Evolutionary conservation across 73 alveolate genomes (phyloP).

Genomic region (Paramecium tetraurelia): DNA sequence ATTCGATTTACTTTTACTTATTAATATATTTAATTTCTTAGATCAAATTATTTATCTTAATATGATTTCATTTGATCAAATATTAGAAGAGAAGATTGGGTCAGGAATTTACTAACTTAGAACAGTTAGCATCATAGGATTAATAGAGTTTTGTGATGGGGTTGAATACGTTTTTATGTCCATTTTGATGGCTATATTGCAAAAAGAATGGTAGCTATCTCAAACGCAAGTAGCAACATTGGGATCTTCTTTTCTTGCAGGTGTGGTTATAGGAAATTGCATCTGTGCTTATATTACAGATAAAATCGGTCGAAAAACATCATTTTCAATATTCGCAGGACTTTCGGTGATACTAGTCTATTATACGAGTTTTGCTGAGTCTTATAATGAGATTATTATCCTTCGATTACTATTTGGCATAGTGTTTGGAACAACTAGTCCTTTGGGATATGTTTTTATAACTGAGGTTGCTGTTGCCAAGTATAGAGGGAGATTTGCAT

Average conservation of each 20-base stretch:
- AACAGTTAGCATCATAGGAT: background rate
- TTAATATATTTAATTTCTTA: background rate
- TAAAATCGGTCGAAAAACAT: background rate
- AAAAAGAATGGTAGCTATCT: background rate
- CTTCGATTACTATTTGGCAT: background rate
- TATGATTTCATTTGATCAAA: background rate
- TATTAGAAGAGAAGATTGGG: background rate
- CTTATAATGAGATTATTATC: background rate
- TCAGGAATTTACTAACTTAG: background rate
- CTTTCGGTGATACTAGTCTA: background rate
- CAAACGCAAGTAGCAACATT: slow-evolving; percentile 1
- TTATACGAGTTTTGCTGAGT: background rate
- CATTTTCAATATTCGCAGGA: background rate
- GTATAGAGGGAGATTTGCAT: slow-evolving; percentile 36
- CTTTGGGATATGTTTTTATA: slow-evolving; percentile 5
- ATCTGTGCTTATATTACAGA: background rate
- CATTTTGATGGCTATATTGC: background rate
- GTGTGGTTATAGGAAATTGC: background rate
- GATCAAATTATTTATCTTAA: background rate
- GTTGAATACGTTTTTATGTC: slow-evolving; percentile 30
- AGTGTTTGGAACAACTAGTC: slow-evolving; percentile 36
- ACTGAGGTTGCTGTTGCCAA: slow-evolving; percentile 23
- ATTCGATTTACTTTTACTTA: background rate
- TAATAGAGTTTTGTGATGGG: slow-evolving; percentile 40
- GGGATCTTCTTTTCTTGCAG: slow-evolving; percentile 5